These are phyloP conservation scores for Diaporthe sp. DNA, from an alignment of 2,329 filamentous ascomycete species.

Conservation along the genomic window DNA sequence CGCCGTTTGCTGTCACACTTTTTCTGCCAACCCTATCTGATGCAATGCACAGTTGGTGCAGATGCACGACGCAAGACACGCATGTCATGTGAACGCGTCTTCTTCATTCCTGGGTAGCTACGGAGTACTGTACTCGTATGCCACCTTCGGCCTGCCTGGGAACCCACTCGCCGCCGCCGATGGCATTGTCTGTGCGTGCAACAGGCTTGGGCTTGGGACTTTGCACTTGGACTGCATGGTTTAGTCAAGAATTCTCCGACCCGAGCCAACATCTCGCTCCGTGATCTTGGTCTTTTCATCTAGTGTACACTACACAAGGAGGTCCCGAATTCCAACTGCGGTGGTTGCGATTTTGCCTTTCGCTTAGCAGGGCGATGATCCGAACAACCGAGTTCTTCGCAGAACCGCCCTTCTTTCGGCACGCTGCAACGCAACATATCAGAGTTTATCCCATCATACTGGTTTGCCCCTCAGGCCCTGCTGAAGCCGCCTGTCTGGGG, in stretches of 20 bases:
- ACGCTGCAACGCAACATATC: slow-evolving; percentile 27
- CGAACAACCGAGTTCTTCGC: slow-evolving; percentile 30
- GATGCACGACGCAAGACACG: slow-evolving; percentile 27
- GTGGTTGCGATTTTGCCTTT: slow-evolving; percentile 22
- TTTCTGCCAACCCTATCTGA: slow-evolving; percentile 7
- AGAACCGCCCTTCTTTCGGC: slow-evolving; percentile 8
- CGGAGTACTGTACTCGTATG: background rate
- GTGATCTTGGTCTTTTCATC: background rate
- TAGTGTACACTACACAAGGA: background rate
- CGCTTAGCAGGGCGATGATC: slow-evolving; percentile 30
- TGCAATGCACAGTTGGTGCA: slow-evolving; percentile 40
- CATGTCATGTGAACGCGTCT: slow-evolving; percentile 29
- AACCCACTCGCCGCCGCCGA: background rate
- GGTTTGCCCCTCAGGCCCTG: background rate
- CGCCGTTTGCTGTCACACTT: slow-evolving; percentile 16
- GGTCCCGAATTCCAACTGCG: background rate
- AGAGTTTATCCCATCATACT: slow-evolving; percentile 12
- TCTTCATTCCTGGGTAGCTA: background rate
- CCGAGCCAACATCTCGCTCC: slow-evolving; percentile 18
- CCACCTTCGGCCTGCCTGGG: background rate
- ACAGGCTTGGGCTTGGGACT: background rate
- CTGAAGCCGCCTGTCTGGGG: background rate
- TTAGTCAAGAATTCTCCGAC: slow-evolving; percentile 23
- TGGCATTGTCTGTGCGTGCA: slow-evolving; percentile 31
- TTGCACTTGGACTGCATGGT: background rate